Evolutionary conservation across 208 protist genomes (phyloP).

Genomic region (Acanthamoeba quina): DNA sequence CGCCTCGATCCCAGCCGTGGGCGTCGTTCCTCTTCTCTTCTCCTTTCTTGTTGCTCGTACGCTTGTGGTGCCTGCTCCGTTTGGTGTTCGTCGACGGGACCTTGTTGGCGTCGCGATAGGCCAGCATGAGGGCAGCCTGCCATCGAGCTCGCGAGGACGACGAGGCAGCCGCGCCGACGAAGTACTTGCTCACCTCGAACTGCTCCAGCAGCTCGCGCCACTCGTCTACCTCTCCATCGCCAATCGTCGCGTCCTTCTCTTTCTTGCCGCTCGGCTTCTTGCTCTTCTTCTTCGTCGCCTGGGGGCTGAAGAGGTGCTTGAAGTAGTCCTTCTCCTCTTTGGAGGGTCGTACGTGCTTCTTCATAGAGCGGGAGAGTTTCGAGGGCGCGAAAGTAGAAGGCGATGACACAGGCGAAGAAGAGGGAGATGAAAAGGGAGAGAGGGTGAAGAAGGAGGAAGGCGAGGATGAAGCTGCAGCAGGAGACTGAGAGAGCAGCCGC

Average conservation of each 20-base stretch:
- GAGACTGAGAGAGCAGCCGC: not conserved
- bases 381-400: not conserved
- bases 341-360: not conserved
- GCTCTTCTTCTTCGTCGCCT: not conserved
- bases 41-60: not conserved
- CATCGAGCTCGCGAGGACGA: slow-evolving; percentile 8
- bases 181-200: slow-evolving; percentile 65
- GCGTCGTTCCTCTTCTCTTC: not conserved
- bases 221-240: not conserved
- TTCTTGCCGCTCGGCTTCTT: slow-evolving; percentile 3
- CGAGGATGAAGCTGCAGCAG: not conserved
- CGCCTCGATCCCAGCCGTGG: not conserved
- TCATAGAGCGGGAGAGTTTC: not conserved
- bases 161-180: not conserved
- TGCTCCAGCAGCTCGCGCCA: not conserved
- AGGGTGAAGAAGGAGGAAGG: not conserved
- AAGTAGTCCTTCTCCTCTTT: slow-evolving; percentile 19
- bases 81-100: not conserved
- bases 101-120: slow-evolving; percentile 37
- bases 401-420: not conserved
- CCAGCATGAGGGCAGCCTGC: slow-evolving; percentile 38
- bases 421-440: not conserved
- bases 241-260: not conserved
- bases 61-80: not conserved
- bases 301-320: not conserved